Evolutionary conservation across 129 eudicot genomes (phyloP), one percentile per base, ranked within the genome.

Genomic region (Centrapalus pauciflorus): DNA sequence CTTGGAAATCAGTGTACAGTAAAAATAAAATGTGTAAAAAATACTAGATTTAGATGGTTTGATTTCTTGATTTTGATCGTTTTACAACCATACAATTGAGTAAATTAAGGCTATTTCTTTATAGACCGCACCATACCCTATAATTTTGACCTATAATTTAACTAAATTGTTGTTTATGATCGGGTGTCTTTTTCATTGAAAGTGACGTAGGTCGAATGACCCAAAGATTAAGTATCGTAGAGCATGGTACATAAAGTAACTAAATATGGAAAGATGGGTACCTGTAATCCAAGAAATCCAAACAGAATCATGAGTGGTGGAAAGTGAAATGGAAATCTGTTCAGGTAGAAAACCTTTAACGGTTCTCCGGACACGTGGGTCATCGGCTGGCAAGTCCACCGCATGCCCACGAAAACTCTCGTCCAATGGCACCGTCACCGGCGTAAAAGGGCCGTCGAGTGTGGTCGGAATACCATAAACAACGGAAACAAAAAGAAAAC

Each of bases 261-360:
- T n/a, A 46, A 38, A 54, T 9, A 37, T 57, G 11, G n/a, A 9
- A 12, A 19, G 2, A 49, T 0, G 14, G n/a, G 23, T 23, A 91
- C 98, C 98, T 45, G 98, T 92, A 55, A 92, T 70, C 98, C 98
- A 92, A 4, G 95, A 85, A 75, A 92, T 80, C 96, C 96, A 92
- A 55, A 92, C 80, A 54, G 98, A 92, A 64, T 85, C 85, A 81
- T 70, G 54, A 38, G 74, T 68, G 20, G 84, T 51, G 48, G 98
- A 92, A 35, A 92, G 89, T 17, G 98, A 83, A 13, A 92, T 76
- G 1, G 87, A 81, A 41, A 92, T 83, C 75, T 92, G 98, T 32
- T 92, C 98, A 40, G 98, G 98, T 48, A 75, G 35, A 72, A 83
- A 85, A 10, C 95, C 98, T 21, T 46, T 62, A 40, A 77, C 98